A percentile compares a stretch with the other conserved stretches of the same genome.
Evolutionary conservation across 371 early-diverging fungal genomes (phyloP).

Genomic region (Rhizopus microsporus): DNA sequence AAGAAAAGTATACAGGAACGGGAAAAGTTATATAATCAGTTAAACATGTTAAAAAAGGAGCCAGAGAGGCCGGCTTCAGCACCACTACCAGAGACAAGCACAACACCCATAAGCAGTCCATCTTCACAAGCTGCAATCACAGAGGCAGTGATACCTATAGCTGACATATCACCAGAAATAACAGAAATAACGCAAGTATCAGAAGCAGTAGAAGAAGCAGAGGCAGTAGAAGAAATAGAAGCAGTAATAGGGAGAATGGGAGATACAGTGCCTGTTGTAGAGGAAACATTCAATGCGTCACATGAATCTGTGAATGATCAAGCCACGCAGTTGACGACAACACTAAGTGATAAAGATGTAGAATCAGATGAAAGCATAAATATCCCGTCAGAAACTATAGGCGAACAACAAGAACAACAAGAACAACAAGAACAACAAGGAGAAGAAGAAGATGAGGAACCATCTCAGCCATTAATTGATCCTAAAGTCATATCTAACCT

Average conservation of each 20-base stretch:
- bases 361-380: too few relatives aligned
- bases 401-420: background rate
- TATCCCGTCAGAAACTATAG: background rate
- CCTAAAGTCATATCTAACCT: background rate
- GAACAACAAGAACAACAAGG: background rate
- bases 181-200: background rate
- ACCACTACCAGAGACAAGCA: background rate
- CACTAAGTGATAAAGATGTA: too few relatives aligned
- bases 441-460: background rate
- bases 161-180: background rate
- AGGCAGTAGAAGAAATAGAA: too few relatives aligned
- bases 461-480: background rate
- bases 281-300: background rate
- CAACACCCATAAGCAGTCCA: background rate
- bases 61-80: background rate
- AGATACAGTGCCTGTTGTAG: background rate
- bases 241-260: too few relatives aligned
- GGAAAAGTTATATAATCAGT: background rate
- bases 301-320: background rate
- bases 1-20: slow-evolving; percentile 6
- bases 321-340: too few relatives aligned
- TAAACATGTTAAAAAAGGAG: background rate
- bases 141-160: background rate
- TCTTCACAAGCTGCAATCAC: background rate
- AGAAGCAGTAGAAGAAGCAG: background rate